A percentile compares a stretch with the other conserved stretches of the same genome.
Conservation (phyloP, 2,329 filamentous ascomycete species). For the Harringtonia aguacate region DNA sequence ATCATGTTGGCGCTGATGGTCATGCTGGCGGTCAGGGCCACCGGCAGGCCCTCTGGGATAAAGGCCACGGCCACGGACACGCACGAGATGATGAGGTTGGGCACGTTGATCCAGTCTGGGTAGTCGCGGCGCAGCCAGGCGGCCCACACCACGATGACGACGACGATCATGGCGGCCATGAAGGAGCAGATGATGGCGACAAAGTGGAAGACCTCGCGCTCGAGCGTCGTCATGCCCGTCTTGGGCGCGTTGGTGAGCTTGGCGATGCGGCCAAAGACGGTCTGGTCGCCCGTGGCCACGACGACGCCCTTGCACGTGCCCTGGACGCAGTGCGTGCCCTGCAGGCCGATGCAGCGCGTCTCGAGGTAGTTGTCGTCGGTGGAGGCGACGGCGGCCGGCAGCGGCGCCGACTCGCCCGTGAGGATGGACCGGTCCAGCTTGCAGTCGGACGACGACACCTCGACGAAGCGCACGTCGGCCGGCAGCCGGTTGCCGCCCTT, state of each 20-base stretch:
- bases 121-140: slow-evolving; percentile 58
- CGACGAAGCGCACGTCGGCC: slow-evolving; percentile 60
- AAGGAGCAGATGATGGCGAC: slow-evolving; percentile 58
- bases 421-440: slow-evolving; percentile 66
- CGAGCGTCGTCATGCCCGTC: slow-evolving; percentile 55
- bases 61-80: slow-evolving; percentile 66
- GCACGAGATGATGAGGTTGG: slow-evolving; percentile 60
- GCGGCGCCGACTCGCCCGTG: slow-evolving; percentile 57
- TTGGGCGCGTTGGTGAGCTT: slow-evolving; percentile 61
- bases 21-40: slow-evolving; percentile 58
- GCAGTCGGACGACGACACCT: slow-evolving; percentile 56
- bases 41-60: slow-evolving; percentile 63
- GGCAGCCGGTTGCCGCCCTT: slow-evolving; percentile 65
- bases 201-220: slow-evolving; percentile 64
- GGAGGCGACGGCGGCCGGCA: slow-evolving; percentile 52
- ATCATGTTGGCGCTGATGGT: slow-evolving; percentile 70
- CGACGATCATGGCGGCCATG: slow-evolving; percentile 53
- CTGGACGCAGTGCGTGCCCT: slow-evolving; percentile 69
- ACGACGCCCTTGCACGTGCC: slow-evolving; percentile 58
- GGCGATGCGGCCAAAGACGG: slow-evolving; percentile 67
- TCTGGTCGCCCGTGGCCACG: slow-evolving; percentile 60
- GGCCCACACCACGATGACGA: slow-evolving; percentile 58
- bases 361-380: slow-evolving; percentile 68
- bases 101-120: slow-evolving; percentile 61
- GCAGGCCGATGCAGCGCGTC: slow-evolving; percentile 63